Conservation (phyloP, 441 rosid genomes). For the Erysimum cheiri region DNA sequence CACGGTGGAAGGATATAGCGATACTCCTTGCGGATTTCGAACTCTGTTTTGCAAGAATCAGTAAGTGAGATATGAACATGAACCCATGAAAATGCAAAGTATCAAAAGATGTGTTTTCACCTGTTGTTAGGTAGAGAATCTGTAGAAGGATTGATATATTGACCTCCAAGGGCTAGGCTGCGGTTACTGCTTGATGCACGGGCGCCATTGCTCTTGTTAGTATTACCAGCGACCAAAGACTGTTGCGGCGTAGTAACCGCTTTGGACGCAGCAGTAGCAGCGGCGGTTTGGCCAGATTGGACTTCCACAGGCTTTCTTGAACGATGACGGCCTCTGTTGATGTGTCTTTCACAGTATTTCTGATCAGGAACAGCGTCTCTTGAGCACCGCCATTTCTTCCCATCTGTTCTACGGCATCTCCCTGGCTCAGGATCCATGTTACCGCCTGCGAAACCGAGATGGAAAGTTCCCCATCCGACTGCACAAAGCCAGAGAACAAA, state of each 20-base stretch:
- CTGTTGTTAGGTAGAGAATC: conserved; percentile 43
- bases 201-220: conserved; percentile 29
- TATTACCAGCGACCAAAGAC: conserved; percentile 32
- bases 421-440: conserved; percentile 92
- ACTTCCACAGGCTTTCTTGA: conserved; percentile 99
- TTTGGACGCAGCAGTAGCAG: conserved; percentile 49
- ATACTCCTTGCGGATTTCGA: conserved; percentile 40
- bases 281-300: conserved; percentile 66
- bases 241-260: conserved; percentile 42
- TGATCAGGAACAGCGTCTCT: conserved; percentile 88
- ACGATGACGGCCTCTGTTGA: conserved; percentile 98
- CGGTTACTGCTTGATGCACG: conserved; percentile 47
- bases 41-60: conserved; percentile 45
- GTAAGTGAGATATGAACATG: conserved; percentile 14
- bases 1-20: conserved; percentile 44
- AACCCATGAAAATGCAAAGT: not conserved
- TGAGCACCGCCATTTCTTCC: conserved; percentile 97
- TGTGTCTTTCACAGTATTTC: conserved; percentile 90
- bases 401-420: conserved; percentile 93
- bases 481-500: conserved; percentile 7
- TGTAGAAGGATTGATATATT: conserved; percentile 34
- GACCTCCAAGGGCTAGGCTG: conserved; percentile 49
- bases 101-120: conserved; percentile 26
- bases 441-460: conserved; percentile 70
- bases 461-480: conserved; percentile 85